A percentile compares a stretch with the other conserved stretches of the same genome.
These are phyloP conservation scores for Pleurotus eryngii DNA, from an alignment of 768 basidiomycete genomes.

Conservation along the genomic window DNA sequence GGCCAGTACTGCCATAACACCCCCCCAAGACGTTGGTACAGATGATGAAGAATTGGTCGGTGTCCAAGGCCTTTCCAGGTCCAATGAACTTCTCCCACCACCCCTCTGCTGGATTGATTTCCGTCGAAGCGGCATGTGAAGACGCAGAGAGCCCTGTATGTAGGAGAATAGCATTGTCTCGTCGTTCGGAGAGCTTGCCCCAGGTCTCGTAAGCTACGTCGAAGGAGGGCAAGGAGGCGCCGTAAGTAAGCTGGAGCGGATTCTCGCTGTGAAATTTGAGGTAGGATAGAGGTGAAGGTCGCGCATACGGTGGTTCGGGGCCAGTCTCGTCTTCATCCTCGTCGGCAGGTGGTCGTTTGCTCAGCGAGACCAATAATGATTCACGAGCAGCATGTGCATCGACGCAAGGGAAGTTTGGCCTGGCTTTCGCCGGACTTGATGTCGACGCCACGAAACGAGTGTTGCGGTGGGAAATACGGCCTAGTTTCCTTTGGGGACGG, in stretches of 20 bases:
- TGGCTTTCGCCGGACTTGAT: background rate
- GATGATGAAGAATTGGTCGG: constrained; percentile 85
- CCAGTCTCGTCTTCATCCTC: constrained; percentile 40
- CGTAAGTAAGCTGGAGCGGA: constrained; percentile 65
- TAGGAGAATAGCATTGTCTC: constrained; percentile 89
- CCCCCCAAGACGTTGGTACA: constrained; percentile 97
- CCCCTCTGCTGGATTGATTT: constrained; percentile 73
- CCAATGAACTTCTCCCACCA: constrained; percentile 99
- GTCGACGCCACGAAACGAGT: background rate
- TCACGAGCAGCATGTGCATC: constrained; percentile 76
- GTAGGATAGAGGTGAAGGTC: constrained; percentile 76
- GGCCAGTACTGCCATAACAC: constrained; percentile 97
- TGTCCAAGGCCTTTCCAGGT: constrained; percentile 91
- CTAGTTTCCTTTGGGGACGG: background rate
- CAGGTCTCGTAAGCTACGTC: constrained; percentile 98
- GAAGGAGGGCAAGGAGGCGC: constrained; percentile 56
- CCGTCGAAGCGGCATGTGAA: constrained; percentile 87
- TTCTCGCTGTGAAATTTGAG: constrained; percentile 56
- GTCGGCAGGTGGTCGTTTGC: background rate
- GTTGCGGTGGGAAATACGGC: background rate
- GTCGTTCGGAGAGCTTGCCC: constrained; percentile 77
- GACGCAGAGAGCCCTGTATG: constrained; percentile 96
- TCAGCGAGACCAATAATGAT: constrained; percentile 36
- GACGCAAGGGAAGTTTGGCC: constrained; percentile 67
- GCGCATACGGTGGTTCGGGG: constrained; percentile 80